Conservation (phyloP, 805 yeast genomes). For the Wickerhamiella alocasiicola region DNA sequence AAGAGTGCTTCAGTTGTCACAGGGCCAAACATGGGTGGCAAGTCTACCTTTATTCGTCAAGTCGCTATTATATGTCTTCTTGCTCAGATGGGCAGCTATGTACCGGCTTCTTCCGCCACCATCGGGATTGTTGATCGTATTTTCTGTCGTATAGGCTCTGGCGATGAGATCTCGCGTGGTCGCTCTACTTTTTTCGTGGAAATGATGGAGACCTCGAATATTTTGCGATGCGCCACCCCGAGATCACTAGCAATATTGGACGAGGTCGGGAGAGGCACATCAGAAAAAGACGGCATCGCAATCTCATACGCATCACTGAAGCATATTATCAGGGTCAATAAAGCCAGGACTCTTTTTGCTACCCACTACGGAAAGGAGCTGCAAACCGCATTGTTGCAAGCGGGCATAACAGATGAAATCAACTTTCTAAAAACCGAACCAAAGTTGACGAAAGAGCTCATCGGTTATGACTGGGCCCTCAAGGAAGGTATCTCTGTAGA, state of each 20-base stretch:
- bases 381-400: conserved; percentile 29
- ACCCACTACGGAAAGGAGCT: conserved; percentile 66
- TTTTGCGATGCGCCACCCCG: conserved; percentile 50
- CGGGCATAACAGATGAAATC: conserved; percentile 16
- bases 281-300: conserved; percentile 72
- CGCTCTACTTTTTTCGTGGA: conserved; percentile 90
- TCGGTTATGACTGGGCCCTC: conserved; percentile 40
- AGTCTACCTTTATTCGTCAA: conserved; percentile 63
- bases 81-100: conserved; percentile 65
- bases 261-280: conserved; percentile 85
- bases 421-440: conserved; percentile 15
- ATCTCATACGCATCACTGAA: conserved; percentile 67
- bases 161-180: conserved; percentile 63
- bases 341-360: conserved; percentile 72
- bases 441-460: conserved; percentile 14
- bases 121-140: conserved; percentile 67
- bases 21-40: conserved; percentile 89
- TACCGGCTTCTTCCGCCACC: conserved; percentile 51
- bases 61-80: conserved; percentile 54
- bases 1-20: conserved; percentile 49
- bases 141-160: conserved; percentile 68
- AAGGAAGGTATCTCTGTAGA: conserved; percentile 55
- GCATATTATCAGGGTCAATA: conserved; percentile 40
- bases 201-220: conserved; percentile 71
- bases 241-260: conserved; percentile 68